Percentiles rank a stretch among this genome's conserved stretches.
These are phyloP conservation scores for Coemansia sp. DNA, from an alignment of 192 early-diverging fungal genomes.

Conservation along the genomic window DNA sequence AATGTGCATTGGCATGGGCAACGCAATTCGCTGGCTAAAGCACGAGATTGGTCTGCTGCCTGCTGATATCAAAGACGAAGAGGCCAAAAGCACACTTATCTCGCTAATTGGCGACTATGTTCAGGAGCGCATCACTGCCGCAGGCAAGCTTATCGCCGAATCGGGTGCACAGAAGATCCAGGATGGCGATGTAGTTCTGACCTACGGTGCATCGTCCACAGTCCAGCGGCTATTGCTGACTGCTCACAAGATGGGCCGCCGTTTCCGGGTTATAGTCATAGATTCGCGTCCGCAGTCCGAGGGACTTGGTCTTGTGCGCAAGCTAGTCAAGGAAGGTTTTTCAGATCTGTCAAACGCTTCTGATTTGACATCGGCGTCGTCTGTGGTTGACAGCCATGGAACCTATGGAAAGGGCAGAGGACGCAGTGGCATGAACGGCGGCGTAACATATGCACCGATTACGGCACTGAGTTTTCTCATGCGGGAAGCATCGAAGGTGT, in stretches of 20 bases:
- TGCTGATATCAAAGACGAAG: constrained; percentile 77
- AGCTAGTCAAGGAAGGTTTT: constrained; percentile 41
- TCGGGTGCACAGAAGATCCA: constrained; percentile 86
- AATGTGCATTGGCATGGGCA: constrained; percentile 92
- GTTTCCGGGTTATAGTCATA: constrained; percentile 90
- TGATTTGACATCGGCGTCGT: constrained; percentile 39
- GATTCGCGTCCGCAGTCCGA: constrained; percentile 88
- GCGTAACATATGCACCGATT: constrained; percentile 44
- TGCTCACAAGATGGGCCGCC: constrained; percentile 67
- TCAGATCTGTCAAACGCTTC: constrained; percentile 67
- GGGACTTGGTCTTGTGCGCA: constrained; percentile 57
- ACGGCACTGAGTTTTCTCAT: constrained; percentile 67
- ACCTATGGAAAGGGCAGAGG: constrained; percentile 16
- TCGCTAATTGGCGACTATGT: constrained; percentile 85
- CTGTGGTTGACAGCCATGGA: constrained; percentile 2
- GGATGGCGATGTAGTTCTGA: constrained; percentile 89
- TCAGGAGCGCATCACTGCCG: constrained; percentile 81
- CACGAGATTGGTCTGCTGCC: constrained; percentile 76
- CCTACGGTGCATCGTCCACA: constrained; percentile 88
- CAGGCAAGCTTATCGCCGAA: constrained; percentile 75
- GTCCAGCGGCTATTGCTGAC: constrained; percentile 75
- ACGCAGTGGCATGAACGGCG: constrained; percentile 14
- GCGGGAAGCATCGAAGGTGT: constrained; percentile 85
- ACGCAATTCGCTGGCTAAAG: constrained; percentile 87
- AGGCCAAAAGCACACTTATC: constrained; percentile 69